Conservation (phyloP, 2,329 filamentous ascomycete genomes). For the Rhexocercosporidium sp. region DNA sequence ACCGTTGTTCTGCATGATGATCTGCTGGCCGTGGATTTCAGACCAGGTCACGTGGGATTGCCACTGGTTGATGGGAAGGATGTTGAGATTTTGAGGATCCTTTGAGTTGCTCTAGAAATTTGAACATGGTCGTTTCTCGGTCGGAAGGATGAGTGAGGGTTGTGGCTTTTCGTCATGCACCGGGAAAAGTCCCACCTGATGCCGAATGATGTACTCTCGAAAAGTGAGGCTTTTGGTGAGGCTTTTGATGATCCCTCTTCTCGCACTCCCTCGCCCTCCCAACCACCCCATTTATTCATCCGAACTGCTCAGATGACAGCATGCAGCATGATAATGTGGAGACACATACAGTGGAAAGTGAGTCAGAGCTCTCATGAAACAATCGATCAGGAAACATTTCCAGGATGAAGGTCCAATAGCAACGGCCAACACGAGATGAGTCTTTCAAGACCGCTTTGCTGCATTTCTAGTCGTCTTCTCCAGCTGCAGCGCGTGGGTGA, state of each 20-base stretch:
- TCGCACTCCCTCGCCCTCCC: constrained; percentile 3
- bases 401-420: constrained; percentile 24
- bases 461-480: constrained; percentile 22
- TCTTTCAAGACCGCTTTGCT: constrained; percentile 24
- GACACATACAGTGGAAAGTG: constrained; percentile 32
- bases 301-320: constrained; percentile 29
- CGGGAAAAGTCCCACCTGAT: background rate
- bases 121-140: too few relatives aligned
- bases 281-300: constrained; percentile 20
- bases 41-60: background rate
- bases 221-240: constrained; percentile 9
- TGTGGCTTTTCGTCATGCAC: background rate
- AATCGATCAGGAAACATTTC: constrained; percentile 36
- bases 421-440: constrained; percentile 30
- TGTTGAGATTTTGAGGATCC: background rate
- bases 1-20: constrained; percentile 5
- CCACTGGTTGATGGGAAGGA: background rate
- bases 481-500: constrained; percentile 37
- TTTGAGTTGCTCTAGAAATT: background rate
- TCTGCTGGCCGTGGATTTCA: background rate
- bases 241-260: background rate
- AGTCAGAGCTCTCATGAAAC: constrained; percentile 40
- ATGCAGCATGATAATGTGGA: constrained; percentile 31
- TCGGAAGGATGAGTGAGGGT: background rate
- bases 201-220: background rate